These are phyloP conservation scores for Mycena sp. DNA, from an alignment of 1,284 basidiomycete genomes.

Conservation along the genomic window DNA sequence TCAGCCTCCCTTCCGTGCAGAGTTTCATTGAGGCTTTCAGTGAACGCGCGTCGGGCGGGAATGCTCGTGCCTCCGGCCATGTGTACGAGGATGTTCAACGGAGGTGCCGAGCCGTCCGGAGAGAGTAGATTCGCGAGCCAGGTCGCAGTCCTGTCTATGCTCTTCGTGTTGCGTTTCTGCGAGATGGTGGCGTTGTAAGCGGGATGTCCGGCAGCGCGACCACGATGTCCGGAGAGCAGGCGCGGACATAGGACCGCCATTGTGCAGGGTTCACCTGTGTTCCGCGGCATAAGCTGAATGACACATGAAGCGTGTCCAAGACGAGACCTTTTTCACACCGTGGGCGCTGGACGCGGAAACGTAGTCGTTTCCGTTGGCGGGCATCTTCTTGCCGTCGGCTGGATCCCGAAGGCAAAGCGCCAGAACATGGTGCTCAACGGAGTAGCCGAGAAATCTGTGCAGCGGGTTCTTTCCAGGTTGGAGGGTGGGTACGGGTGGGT, in stretches of 20 bases:
- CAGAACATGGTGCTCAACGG: constrained; percentile 57
- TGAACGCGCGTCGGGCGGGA: constrained; percentile 70
- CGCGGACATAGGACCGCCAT: constrained; percentile 61
- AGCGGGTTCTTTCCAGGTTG: constrained; percentile 60
- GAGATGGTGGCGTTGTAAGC: constrained; percentile 67
- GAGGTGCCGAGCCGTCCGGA: constrained; percentile 26
- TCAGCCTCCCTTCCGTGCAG: constrained; percentile 66
- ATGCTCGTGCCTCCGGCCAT: constrained; percentile 68
- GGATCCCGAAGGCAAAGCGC: constrained; percentile 75
- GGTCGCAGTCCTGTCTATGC: constrained; percentile 68
- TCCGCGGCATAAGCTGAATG: constrained; percentile 1
- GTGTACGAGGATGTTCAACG: constrained; percentile 66
- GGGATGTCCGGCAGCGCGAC: constrained; percentile 78
- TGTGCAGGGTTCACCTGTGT: constrained; percentile 62
- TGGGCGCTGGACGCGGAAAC: constrained; percentile 67
- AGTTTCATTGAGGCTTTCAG: constrained; percentile 63
- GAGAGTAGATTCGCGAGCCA: constrained; percentile 69
- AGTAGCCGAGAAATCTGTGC: constrained; percentile 68
- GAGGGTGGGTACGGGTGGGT: constrained; percentile 66
- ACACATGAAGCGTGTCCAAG: not conserved
- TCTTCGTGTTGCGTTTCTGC: constrained; percentile 79
- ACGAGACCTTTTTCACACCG: constrained; percentile 72
- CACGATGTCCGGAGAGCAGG: constrained; percentile 74
- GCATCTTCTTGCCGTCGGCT: constrained; percentile 68
- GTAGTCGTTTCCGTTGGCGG: constrained; percentile 69